Conservation (phyloP, 169 alveolate species). For the Eimeria mitis region DNA sequence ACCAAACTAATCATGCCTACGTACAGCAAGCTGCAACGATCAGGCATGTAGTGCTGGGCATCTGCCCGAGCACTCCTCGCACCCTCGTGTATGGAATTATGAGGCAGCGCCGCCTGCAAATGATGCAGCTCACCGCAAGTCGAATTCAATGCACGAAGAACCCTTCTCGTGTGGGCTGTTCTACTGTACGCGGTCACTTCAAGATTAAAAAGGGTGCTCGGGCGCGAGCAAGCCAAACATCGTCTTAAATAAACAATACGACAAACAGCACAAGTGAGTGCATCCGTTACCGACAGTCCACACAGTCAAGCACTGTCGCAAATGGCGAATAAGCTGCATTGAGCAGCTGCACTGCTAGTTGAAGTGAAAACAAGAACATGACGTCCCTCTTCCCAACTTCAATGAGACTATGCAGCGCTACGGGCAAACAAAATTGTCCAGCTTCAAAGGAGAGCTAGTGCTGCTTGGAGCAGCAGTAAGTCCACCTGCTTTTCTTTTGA, state of each 20-base stretch:
- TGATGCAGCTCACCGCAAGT: neutral
- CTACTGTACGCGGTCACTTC: too few relatives aligned
- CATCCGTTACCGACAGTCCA: neutral
- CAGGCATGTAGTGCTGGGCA: neutral
- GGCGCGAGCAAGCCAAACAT: neutral
- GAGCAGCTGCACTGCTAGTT: neutral
- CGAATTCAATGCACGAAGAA: neutral
- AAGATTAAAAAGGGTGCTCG: too few relatives aligned
- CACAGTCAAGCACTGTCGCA: neutral
- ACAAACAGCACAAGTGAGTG: neutral
- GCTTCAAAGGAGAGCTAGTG: neutral
- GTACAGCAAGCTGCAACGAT: neutral
- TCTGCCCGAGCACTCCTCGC: neutral
- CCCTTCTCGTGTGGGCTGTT: too few relatives aligned
- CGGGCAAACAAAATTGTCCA: neutral
- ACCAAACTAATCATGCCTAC: neutral
- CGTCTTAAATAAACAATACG: neutral
- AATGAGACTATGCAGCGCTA: neutral
- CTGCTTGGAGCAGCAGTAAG: neutral
- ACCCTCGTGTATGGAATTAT: neutral
- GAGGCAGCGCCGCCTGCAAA: neutral
- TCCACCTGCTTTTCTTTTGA: neutral
- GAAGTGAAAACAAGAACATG: neutral
- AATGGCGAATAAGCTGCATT: neutral
- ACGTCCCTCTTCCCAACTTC: neutral